Evolutionary conservation across 805 yeast genomes (phyloP), one percentile per base, ranked within the genome.

Genomic region (Cyberlindnera bimundalis): DNA sequence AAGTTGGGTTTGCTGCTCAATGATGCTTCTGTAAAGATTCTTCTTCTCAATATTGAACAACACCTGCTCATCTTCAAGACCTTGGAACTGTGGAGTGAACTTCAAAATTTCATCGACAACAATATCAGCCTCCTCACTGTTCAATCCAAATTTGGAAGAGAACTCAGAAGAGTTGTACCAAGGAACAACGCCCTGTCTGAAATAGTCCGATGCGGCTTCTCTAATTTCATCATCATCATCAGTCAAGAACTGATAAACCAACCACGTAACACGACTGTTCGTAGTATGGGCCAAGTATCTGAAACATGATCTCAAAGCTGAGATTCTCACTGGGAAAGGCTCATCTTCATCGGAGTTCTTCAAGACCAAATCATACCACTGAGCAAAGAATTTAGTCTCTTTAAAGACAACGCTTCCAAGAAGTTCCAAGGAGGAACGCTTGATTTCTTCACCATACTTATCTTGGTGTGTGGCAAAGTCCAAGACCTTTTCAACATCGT

Each of bases 191-290:
- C 65, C 43, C 4, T 43, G 27, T 2, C 69, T 56, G 14, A 79
- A 56, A 40, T 65, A 66, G 2, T 48, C 33, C 0, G 85, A 66
- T 0, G 85, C 73, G 2, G 51, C 14, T 1, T 61, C 59, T 42
- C 95, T 65, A 6, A 84, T 61, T 12, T 71, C 78, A 11, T 68
- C 76, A 50, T 83, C 91, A 52, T 86, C 95, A 59, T 87, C 96
- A 38, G 62, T 62, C 18, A 81, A 55, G 46, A 64, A 69, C 12
- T 60, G 55, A 43, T 66, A 67, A 1, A 71, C 52, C 5, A 62
- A 42, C 35, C 58, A 48, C 6, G 46, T 48, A 17, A 62, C 64
- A 21, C 32, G 32, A 0, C 52, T 45, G 3, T 40, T 29, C 9
- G 33, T 15, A 14, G 49, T 35, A 11, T 39, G 28, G 3, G 24